Conservation (phyloP, 495 filamentous ascomycete species). For the Cercophora sp. region DNA sequence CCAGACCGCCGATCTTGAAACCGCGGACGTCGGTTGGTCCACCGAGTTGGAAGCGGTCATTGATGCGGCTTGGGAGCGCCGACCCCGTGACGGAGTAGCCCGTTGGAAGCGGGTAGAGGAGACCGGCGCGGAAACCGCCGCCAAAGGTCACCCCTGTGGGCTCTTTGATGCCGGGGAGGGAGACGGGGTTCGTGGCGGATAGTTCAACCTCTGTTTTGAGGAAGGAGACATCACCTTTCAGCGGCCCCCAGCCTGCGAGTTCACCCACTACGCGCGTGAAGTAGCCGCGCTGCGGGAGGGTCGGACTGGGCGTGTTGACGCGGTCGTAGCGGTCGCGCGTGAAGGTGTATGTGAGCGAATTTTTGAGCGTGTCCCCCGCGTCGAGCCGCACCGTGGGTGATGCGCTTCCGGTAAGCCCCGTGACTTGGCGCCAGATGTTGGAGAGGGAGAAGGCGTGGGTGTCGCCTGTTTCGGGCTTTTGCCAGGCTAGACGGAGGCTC, state of each 20-base stretch:
- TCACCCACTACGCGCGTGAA: slow-evolving; percentile 72
- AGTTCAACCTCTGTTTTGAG: slow-evolving; percentile 82
- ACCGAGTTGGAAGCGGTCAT: slow-evolving; percentile 92
- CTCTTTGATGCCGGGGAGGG: slow-evolving; percentile 60
- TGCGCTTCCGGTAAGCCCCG: slow-evolving; percentile 65
- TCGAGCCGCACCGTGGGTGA: slow-evolving; percentile 77
- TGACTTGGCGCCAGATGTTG: slow-evolving; percentile 82
- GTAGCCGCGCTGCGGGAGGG: slow-evolving; percentile 78
- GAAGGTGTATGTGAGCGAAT: slow-evolving; percentile 76
- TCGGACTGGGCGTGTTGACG: slow-evolving; percentile 54
- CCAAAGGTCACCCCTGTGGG: slow-evolving; percentile 65
- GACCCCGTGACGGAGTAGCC: slow-evolving; percentile 54
- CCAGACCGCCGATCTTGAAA: slow-evolving; percentile 83
- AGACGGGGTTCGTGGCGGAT: slow-evolving; percentile 66
- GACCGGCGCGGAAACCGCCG: slow-evolving; percentile 46
- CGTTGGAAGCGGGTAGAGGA: slow-evolving; percentile 54
- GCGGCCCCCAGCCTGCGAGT: slow-evolving; percentile 77
- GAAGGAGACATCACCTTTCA: slow-evolving; percentile 88
- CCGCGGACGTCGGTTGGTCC: slow-evolving; percentile 93
- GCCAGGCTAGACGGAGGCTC: slow-evolving; percentile 69
- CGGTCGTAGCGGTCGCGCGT: slow-evolving; percentile 68
- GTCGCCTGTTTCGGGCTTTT: slow-evolving; percentile 50
- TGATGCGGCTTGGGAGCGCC: slow-evolving; percentile 67
- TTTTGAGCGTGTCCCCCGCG: slow-evolving; percentile 89
- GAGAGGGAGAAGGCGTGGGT: slow-evolving; percentile 75